A percentile compares a stretch with the other conserved stretches of the same genome.
phyloP scores from a whole-genome alignment of 2,329 filamentous ascomycete genomes.

The Claviceps sp. region DNA sequence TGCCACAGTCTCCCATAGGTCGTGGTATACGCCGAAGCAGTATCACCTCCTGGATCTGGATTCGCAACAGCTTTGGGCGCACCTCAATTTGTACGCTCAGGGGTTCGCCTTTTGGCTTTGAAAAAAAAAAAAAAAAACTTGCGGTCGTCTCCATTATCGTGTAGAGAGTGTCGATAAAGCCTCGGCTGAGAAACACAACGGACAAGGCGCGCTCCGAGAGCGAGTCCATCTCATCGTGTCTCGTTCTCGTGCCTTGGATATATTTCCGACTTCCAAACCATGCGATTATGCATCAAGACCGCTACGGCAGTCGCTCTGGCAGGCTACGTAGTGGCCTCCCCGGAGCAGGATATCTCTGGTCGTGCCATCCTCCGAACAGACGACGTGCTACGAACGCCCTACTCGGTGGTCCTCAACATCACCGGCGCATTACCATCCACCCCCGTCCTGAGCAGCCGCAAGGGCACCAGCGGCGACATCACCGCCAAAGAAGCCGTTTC shows the following conservation, averaged over 20 bases:
- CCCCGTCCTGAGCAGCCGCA: background rate
- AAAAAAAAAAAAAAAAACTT: too few relatives aligned
- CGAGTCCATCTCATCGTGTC: background rate
- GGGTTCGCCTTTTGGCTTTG: too few relatives aligned
- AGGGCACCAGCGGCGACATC: slow-evolving; percentile 4
- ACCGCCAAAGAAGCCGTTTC: slow-evolving; percentile 13
- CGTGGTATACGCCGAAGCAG: background rate
- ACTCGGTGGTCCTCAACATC: background rate
- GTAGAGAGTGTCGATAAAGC: background rate
- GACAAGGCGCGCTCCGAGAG: background rate
- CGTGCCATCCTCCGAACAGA: slow-evolving; percentile 1
- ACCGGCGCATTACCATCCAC: background rate
- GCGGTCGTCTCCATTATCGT: too few relatives aligned
- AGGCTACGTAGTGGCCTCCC: background rate
- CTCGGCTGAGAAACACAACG: too few relatives aligned
- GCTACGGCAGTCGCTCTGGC: slow-evolving; percentile 2
- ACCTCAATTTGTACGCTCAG: background rate
- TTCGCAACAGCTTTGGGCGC: background rate
- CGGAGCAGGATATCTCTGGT: background rate
- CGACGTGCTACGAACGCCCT: slow-evolving; percentile 5
- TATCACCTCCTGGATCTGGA: background rate
- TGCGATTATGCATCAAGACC: background rate
- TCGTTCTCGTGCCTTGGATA: background rate
- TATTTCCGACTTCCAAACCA: background rate
- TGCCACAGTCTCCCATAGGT: background rate